Evolutionary conservation across 2,329 filamentous ascomycete species (phyloP), one percentile per base, ranked within the genome.

Genomic region (Fusarium chaquense): DNA sequence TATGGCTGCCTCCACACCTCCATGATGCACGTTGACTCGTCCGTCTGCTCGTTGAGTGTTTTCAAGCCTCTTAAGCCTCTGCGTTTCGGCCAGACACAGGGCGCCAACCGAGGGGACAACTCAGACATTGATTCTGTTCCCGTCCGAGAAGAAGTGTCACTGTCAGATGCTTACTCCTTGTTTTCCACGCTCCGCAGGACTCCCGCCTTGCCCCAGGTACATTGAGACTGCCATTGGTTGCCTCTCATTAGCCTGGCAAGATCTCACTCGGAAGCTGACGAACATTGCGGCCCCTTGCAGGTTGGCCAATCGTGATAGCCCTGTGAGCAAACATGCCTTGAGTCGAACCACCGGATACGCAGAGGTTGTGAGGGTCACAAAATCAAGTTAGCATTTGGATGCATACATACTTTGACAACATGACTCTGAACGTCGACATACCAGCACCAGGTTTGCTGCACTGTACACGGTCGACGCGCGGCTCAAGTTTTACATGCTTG

Each of bases 151-250:
- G 38, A 65, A 55, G 28, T 60, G 52, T 44, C 41, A 58, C 45
- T 65, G 53, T 33, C 40, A 60, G 32, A 52, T 55, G 28, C 24
- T 51, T 24, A 40, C 49, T 56, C 50, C 52, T 61, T 65, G 50
- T 54, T 67, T 58, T 58, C 50, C 22, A 67, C 40, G 33, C 64
- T 68, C 58, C 30, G 65, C 53, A 55, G 59, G 54, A 54, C 54
- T 67, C 55, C 49, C 67, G 55, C 56, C 35, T 44, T 52, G 56
- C 44, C 38, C 66, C 66, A 69, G 67, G 67, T 41, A 69, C 66
- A 28, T 57, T 12, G 16, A 41, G 35, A 36, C 36, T 63, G 49
- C 43, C 53, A 79, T 78, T 79, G 77, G 77, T 47, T 64, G 61
- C 71, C 53, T 64, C 60, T 55, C 44, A 20, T 51, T 53, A 56